phyloP scores from a whole-genome alignment of 73 alveolate genomes.

The Paramecium bursaria region DNA sequence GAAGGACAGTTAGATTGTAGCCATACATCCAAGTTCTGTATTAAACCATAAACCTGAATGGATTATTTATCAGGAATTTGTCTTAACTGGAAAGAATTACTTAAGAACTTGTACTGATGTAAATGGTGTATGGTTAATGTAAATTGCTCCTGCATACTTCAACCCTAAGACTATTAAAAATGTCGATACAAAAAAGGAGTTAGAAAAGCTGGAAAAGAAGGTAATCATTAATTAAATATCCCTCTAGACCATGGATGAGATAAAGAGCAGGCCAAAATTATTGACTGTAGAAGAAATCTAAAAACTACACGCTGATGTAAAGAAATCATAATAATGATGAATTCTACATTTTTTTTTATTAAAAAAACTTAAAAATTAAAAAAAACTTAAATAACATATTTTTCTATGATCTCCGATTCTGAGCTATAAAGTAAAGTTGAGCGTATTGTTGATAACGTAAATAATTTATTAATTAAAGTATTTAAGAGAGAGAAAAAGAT shows the following conservation, averaged over 20 bases:
- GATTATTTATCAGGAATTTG: slow-evolving; percentile 98
- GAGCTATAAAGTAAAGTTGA: neutral
- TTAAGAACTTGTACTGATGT: slow-evolving; percentile 96
- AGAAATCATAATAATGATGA: neutral
- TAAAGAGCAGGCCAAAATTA: neutral
- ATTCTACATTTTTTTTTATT: no score
- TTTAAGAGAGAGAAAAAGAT: no score
- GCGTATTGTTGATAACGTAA: neutral
- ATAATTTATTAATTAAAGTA: no score
- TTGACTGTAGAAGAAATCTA: slow-evolving; percentile 43
- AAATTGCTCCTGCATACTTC: slow-evolving; percentile 96
- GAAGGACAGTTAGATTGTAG: slow-evolving; percentile 97
- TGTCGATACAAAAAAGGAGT: slow-evolving; percentile 63
- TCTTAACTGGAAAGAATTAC: slow-evolving; percentile 96
- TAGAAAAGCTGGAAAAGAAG: slow-evolving; percentile 60
- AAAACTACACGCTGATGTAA: slow-evolving; percentile 1
- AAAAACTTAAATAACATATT: no score
- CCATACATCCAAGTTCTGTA: slow-evolving; percentile 97
- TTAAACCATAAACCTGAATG: slow-evolving; percentile 98
- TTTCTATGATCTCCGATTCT: neutral
- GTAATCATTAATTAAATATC: neutral
- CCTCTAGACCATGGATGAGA: slow-evolving; percentile 18
- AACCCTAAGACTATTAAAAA: slow-evolving; percentile 78
- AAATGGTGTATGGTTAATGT: slow-evolving; percentile 96
- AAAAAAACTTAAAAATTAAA: no score